Base-by-base conservation (phyloP, 2,329 filamentous ascomycete species). In the Colletotrichum echinochloae region DNA sequence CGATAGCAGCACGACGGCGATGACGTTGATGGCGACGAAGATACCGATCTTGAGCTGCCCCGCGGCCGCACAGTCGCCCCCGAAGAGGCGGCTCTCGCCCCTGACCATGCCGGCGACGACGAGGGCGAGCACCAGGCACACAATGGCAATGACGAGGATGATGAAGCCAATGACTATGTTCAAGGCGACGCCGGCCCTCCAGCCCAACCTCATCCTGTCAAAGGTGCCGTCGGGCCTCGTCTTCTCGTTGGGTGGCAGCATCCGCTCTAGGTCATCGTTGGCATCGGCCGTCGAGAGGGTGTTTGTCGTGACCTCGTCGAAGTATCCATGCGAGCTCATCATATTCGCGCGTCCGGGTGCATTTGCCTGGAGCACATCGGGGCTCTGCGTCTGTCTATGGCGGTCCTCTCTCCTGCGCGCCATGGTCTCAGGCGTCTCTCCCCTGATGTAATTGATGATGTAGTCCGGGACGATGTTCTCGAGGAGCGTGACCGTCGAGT, bases 361-460 rank as follows among this genome's bases (percentile, higher is more conserved):
- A 26, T 72, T 49, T 18, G 55, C 26, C 20, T 56, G 74, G 55
- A 83, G 70, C 18, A 23, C 54, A 6, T 79, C 77, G 65, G 81
- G 76, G 12, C 62, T 62, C 71, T 76, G n/a, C 70, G 75, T 59
- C 76, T 79, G 76, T 70, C 60, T 49, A n/a, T 75, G 73, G 39
- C 74, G 76, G 73, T 78, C 80, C 68, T 80, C 79, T 70, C 83
- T 82, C 73, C 84, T 83, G 66, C 79, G 78, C 7, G 86, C 86
- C 26, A 88, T 74, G 37, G 82, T 83, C 76, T 88, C 86, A 18
- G 86, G 86, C 2, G 86, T 88, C 77, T 88, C 86, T 55, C 86
- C 86, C 49, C 86, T 83, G 71, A 88, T 81, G 75, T 85, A 88
- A 76, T 87, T 85, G 72, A 86, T 80, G 49, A 88, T 83, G 73